Evolutionary conservation across 1,284 basidiomycete genomes (phyloP), one percentile per base, ranked within the genome.

Genomic region (Naganishia sp.): DNA sequence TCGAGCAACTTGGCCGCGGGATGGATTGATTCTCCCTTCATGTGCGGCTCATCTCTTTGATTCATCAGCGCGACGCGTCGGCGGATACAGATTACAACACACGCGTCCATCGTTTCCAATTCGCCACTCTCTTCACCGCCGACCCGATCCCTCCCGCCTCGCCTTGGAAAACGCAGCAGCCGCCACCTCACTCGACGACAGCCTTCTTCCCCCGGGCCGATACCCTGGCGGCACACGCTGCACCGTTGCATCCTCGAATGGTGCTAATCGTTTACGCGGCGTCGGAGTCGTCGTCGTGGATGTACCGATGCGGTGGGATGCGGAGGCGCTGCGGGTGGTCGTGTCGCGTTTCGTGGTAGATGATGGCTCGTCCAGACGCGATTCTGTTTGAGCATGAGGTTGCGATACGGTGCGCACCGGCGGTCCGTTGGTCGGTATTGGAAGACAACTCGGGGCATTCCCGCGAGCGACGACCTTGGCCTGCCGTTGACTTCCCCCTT

Each of bases 121-220:
- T 23, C 21, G 21, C 48, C 48, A 2, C 25, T 21, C 48, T 25
- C n/a, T 25, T 25, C 48, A 49, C 48, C 48, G 48, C 21, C 11
- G 21, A 10, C 21, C 48, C 11, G 21, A 25, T 13, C 36, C 53
- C 53, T 42, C 53, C 53, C 31, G 36, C 33, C 39, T 31, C 33
- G 53, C 31, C 18, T 36, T 15, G 18, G 53, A 55, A 42, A 55
- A 55, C 33, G 31, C 53, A 9, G 33, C 33, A 6, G 53, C 53
- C 2, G 33, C 53, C 5, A 16, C 13, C 13, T 33, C 36, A 28
- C 49, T 50, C 18, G 36, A n/a, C 33, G 53, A 55, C 7, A 55
- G 18, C 33, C 53, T 16, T 2, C 53, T 33, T 13, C 16, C 50
- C 6, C 6, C 50, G 6, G 50, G 7, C 5, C 28, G 25, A 36